Evolutionary conservation across 495 filamentous ascomycete species (phyloP).

Genomic region (Xylaria nigripes): DNA sequence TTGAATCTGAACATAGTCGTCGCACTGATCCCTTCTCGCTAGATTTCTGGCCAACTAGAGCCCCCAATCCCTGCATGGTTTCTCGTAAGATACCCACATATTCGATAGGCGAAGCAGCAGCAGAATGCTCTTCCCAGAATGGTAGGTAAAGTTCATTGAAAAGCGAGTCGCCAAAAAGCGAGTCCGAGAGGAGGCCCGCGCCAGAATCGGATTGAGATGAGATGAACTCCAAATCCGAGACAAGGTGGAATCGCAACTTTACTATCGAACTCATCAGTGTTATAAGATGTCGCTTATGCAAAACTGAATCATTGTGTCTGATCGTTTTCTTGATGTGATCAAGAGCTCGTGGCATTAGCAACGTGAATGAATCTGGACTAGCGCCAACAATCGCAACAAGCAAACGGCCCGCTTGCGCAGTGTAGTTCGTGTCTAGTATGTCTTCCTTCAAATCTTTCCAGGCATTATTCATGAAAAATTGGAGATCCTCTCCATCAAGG

Average conservation of each 20-base stretch:
- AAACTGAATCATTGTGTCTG: conserved; percentile 31
- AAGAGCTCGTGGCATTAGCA: conserved; percentile 27
- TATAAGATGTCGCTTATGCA: conserved; percentile 36
- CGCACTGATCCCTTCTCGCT: conserved; percentile 1
- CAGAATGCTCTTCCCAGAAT: conserved; percentile 28
- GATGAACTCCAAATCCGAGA: conserved; percentile 19
- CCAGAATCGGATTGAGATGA: not conserved
- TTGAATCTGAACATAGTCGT: conserved; percentile 26
- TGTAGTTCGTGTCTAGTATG: conserved; percentile 36
- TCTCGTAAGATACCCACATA: conserved; percentile 29
- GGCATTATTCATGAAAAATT: conserved; percentile 29
- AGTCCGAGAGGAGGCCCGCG: conserved; percentile 10
- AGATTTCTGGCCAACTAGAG: conserved; percentile 29
- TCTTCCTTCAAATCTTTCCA: conserved; percentile 38
- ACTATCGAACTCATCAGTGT: conserved; percentile 35
- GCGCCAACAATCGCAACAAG: conserved; percentile 36
- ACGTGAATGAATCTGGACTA: conserved; percentile 24
- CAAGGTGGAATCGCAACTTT: conserved; percentile 26
- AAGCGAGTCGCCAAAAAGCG: conserved; percentile 21
- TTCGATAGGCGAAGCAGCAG: conserved; percentile 18
- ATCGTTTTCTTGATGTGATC: conserved; percentile 32
- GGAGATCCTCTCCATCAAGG: conserved; percentile 27
- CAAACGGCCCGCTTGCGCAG: conserved; percentile 37
- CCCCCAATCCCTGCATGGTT: conserved; percentile 31
- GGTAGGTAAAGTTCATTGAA: conserved; percentile 35